These are phyloP conservation scores for Sporothrix phasma DNA, from an alignment of 2,329 filamentous ascomycete species.

Conservation along the genomic window DNA sequence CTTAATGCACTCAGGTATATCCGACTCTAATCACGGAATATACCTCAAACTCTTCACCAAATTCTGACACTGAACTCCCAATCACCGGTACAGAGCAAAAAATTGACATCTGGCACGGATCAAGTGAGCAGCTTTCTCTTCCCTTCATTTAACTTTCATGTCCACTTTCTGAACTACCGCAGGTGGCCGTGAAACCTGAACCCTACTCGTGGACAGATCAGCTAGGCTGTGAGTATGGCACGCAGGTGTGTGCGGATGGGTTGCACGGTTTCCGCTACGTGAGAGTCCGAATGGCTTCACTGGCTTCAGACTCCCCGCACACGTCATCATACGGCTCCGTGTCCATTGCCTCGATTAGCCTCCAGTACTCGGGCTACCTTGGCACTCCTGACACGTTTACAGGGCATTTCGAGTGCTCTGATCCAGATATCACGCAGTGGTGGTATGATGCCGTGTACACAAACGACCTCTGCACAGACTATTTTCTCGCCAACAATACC, in stretches of 20 bases:
- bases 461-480: constrained; percentile 38
- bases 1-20: not conserved
- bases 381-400: constrained; percentile 40
- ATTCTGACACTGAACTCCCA: not conserved
- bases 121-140: constrained; percentile 27
- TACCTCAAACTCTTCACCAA: not conserved
- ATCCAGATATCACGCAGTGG: constrained; percentile 38
- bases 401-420: constrained; percentile 44
- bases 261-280: constrained; percentile 45
- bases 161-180: not conserved
- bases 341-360: constrained; percentile 32
- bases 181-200: constrained; percentile 35
- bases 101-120: constrained; percentile 37
- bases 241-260: constrained; percentile 40
- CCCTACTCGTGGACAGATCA: constrained; percentile 37
- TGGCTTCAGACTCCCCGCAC: constrained; percentile 35
- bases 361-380: constrained; percentile 36
- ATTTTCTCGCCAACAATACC: constrained; percentile 37
- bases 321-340: constrained; percentile 34
- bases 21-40: not conserved
- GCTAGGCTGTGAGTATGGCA: constrained; percentile 34
- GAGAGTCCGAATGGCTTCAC: constrained; percentile 37
- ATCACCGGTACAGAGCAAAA: constrained; percentile 18
- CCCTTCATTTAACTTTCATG: not conserved
- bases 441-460: constrained; percentile 46